Conservation (phyloP, 768 basidiomycete species). For the Rhizopogon salebrosus region DNA sequence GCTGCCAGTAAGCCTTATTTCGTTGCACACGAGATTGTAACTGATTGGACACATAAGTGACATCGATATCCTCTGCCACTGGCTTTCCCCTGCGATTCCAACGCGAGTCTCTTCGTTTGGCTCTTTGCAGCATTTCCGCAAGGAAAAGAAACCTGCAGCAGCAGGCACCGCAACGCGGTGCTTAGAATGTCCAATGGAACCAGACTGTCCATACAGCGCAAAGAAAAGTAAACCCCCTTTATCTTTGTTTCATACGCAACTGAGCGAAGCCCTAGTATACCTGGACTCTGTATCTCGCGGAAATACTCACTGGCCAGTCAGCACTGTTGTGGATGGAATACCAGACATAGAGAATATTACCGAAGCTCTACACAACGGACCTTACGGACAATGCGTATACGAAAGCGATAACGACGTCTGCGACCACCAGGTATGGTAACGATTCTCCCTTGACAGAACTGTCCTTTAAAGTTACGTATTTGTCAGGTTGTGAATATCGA, state of each 20-base stretch:
- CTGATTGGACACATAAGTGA: slow-evolving; percentile 45
- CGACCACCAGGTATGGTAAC: slow-evolving; percentile 61
- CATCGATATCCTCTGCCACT: slow-evolving; percentile 78
- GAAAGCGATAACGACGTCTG: slow-evolving; percentile 83
- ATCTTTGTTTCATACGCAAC: not conserved
- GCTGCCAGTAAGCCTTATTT: slow-evolving; percentile 66
- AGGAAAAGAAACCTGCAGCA: slow-evolving; percentile 58
- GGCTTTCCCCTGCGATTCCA: slow-evolving; percentile 63
- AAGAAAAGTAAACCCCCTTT: slow-evolving; percentile 58
- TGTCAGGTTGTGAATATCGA: slow-evolving; percentile 80
- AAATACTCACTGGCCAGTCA: slow-evolving; percentile 54
- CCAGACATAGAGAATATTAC: slow-evolving; percentile 87
- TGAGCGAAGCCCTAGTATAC: slow-evolving; percentile 56
- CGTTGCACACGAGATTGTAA: not conserved
- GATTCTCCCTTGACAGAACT: not conserved
- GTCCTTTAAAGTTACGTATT: not conserved
- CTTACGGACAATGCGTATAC: slow-evolving; percentile 83
- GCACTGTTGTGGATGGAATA: slow-evolving; percentile 67
- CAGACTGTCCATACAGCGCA: slow-evolving; percentile 79
- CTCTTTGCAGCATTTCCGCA: slow-evolving; percentile 77
- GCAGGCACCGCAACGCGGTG: slow-evolving; percentile 72
- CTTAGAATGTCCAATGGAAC: slow-evolving; percentile 67
- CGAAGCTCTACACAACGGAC: slow-evolving; percentile 59
- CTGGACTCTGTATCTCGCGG: slow-evolving; percentile 61
- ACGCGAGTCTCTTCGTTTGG: slow-evolving; percentile 80